Evolutionary conservation across 192 early-diverging fungal species (phyloP).

Genomic region (Blastocladiella britannica): DNA sequence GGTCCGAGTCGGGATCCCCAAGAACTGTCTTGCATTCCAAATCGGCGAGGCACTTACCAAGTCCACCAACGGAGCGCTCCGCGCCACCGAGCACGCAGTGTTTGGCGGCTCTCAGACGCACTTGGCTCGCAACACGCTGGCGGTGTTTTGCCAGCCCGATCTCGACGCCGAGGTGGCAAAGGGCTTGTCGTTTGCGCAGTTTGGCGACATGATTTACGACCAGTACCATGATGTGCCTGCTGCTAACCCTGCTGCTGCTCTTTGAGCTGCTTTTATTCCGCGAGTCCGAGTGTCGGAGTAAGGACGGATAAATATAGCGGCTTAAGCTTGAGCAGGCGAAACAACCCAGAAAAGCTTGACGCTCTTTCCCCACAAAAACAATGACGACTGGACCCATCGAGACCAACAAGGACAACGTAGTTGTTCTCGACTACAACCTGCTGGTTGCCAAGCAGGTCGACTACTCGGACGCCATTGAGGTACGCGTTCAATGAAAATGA

Average conservation of each 20-base stretch:
- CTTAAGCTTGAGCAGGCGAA: too few relatives aligned
- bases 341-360: too few relatives aligned
- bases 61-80: slow-evolving; percentile 21
- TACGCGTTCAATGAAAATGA: too few relatives aligned
- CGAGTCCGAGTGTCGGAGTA: too few relatives aligned
- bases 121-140: slow-evolving; percentile 42
- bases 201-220: slow-evolving; percentile 17
- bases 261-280: too few relatives aligned
- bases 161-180: slow-evolving; percentile 16
- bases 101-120: slow-evolving; percentile 11
- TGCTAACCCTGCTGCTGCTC: too few relatives aligned
- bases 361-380: too few relatives aligned
- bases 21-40: slow-evolving; percentile 42
- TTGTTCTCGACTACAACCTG: not conserved
- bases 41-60: slow-evolving; percentile 42
- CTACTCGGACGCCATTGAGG: not conserved
- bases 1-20: slow-evolving; percentile 28
- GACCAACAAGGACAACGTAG: not conserved
- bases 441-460: not conserved
- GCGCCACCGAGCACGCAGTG: slow-evolving; percentile 46
- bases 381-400: not conserved
- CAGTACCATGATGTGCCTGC: too few relatives aligned
- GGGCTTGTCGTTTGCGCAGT: slow-evolving; percentile 22
- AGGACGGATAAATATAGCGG: too few relatives aligned
- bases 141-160: slow-evolving; percentile 48